Conservation (phyloP, 139 green algal genomes). For the Eudorina sp. region DNA sequence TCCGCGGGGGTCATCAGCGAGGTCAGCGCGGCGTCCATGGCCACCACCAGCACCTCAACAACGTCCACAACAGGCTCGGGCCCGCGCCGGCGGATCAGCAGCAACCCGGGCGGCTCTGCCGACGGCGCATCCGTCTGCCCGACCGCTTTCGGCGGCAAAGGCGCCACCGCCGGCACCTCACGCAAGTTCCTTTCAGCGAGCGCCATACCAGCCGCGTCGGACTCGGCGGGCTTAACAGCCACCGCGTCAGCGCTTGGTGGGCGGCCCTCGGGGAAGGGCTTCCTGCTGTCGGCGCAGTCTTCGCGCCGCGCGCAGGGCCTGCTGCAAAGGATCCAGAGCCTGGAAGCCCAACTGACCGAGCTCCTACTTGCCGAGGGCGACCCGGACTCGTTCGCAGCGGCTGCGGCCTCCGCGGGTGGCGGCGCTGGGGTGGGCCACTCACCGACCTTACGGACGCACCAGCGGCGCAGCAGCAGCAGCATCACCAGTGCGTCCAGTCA, state of each 20-base stretch:
- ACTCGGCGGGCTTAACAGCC: too few relatives aligned
- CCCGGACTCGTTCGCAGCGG: neutral
- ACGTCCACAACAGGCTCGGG: too few relatives aligned
- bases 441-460: neutral
- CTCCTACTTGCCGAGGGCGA: neutral
- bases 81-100: too few relatives aligned
- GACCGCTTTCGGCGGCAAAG: too few relatives aligned
- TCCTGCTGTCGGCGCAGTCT: neutral
- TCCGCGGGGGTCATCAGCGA: neutral
- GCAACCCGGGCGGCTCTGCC: too few relatives aligned
- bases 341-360: conserved; percentile 2
- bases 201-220: too few relatives aligned
- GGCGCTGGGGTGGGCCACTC: too few relatives aligned
- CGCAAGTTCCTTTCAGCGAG: too few relatives aligned
- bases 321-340: neutral
- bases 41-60: neutral
- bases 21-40: neutral
- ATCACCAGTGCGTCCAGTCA: neutral
- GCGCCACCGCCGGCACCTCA: too few relatives aligned
- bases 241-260: too few relatives aligned
- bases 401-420: neutral
- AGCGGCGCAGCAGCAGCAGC: neutral
- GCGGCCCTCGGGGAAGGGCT: too few relatives aligned
- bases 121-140: too few relatives aligned
- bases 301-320: neutral